These are phyloP conservation scores for Alternaria ventricosa DNA, from an alignment of 2,329 filamentous ascomycete genomes.

Conservation along the genomic window DNA sequence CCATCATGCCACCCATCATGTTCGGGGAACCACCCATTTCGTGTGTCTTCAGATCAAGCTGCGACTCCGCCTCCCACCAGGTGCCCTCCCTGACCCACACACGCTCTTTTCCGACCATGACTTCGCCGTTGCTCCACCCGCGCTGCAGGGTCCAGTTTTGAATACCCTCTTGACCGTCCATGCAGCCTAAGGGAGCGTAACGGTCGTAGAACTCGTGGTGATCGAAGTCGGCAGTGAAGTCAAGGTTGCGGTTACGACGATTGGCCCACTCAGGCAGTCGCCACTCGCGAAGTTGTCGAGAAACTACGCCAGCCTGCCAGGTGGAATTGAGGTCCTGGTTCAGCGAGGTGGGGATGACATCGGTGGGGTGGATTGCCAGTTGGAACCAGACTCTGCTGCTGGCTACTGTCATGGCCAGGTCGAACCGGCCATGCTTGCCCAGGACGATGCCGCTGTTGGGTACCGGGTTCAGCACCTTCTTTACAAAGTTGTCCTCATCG, in stretches of 20 bases:
- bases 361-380: slow-evolving; percentile 87
- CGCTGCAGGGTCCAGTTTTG: slow-evolving; percentile 93
- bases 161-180: slow-evolving; percentile 88
- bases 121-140: slow-evolving; percentile 98
- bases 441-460: slow-evolving; percentile 79
- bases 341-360: slow-evolving; percentile 78
- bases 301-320: slow-evolving; percentile 93
- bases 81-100: slow-evolving; percentile 94
- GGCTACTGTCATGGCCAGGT: slow-evolving; percentile 74
- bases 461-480: slow-evolving; percentile 79
- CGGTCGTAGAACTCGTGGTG: slow-evolving; percentile 87
- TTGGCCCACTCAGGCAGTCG: slow-evolving; percentile 96
- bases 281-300: slow-evolving; percentile 91
- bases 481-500: slow-evolving; percentile 82
- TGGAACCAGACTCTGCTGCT: slow-evolving; percentile 97
- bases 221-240: slow-evolving; percentile 97
- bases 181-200: slow-evolving; percentile 83
- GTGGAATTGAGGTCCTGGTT: slow-evolving; percentile 77
- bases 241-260: slow-evolving; percentile 84
- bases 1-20: slow-evolving; percentile 60
- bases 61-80: slow-evolving; percentile 98
- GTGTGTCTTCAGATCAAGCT: slow-evolving; percentile 85
- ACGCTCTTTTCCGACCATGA: slow-evolving; percentile 86
- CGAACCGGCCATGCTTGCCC: slow-evolving; percentile 78
- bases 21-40: slow-evolving; percentile 48